Conservation (phyloP, 768 basidiomycete species). For the Lyophyllum atratum region DNA sequence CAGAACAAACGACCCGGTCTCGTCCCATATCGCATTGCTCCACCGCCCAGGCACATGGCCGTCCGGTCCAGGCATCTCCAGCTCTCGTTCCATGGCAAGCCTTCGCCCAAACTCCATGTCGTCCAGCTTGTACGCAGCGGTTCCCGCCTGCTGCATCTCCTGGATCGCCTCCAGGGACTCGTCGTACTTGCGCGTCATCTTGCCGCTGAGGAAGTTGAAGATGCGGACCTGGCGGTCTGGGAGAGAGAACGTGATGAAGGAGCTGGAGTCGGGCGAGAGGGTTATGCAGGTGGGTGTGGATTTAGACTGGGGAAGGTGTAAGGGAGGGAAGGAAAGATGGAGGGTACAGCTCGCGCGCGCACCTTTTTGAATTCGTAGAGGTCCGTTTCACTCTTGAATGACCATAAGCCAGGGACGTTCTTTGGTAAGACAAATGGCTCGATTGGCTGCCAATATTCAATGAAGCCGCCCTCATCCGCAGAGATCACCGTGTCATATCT, state of each 20-base stretch:
- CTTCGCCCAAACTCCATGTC: conserved; percentile 99
- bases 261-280: conserved; percentile 84
- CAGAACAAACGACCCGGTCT: conserved; percentile 91
- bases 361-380: conserved; percentile 99
- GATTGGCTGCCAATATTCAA: conserved; percentile 93
- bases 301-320: conserved; percentile 61
- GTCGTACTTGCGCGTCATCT: conserved; percentile 91
- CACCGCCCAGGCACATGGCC: conserved; percentile 73
- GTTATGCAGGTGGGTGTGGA: conserved; percentile 90
- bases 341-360: conserved; percentile 6
- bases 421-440: conserved; percentile 89
- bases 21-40: conserved; percentile 96
- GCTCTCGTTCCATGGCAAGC: conserved; percentile 88
- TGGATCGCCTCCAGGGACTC: conserved; percentile 91
- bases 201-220: conserved; percentile 89
- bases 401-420: conserved; percentile 80
- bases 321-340: not conserved
- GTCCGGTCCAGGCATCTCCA: conserved; percentile 81
- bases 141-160: conserved; percentile 99
- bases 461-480: conserved; percentile 90
- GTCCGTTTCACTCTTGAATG: conserved; percentile 89
- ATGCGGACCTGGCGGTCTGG: conserved; percentile 94
- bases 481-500: conserved; percentile 90
- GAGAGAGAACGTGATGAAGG: conserved; percentile 91
- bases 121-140: conserved; percentile 87